Evolutionary conservation across 1,284 basidiomycete genomes (phyloP).

Genomic region (Limonomyces culmigenus): DNA sequence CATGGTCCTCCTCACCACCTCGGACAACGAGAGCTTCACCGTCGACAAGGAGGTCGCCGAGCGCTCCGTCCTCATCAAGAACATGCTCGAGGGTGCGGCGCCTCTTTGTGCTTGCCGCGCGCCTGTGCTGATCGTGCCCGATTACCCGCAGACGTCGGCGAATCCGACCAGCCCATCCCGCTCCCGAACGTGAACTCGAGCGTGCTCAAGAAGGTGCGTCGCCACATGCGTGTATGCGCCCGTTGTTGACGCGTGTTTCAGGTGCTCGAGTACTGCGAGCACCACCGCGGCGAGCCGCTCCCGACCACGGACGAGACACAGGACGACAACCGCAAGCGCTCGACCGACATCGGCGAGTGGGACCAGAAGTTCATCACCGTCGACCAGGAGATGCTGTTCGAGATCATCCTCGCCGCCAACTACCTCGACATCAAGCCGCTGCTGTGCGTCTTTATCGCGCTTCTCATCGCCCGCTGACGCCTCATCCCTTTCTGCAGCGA

Average conservation of each 20-base stretch:
- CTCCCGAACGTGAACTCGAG: constrained; percentile 93
- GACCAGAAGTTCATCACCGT: constrained; percentile 97
- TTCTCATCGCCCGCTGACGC: background rate
- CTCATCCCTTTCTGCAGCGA: constrained; percentile 37
- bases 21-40: constrained; percentile 90
- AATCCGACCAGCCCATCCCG: constrained; percentile 86
- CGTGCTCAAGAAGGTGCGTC: constrained; percentile 82
- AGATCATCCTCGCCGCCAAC: constrained; percentile 99
- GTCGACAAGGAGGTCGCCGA: constrained; percentile 93
- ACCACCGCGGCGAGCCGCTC: constrained; percentile 92
- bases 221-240: constrained; percentile 1
- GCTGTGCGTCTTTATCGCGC: constrained; percentile 40
- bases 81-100: constrained; percentile 89
- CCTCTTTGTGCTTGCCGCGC: constrained; percentile 2
- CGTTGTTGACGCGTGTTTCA: constrained; percentile 15
- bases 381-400: constrained; percentile 95
- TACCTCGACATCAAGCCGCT: constrained; percentile 99
- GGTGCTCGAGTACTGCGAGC: constrained; percentile 99
- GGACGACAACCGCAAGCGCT: constrained; percentile 93
- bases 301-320: constrained; percentile 76
- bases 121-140: constrained; percentile 3
- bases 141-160: constrained; percentile 64
- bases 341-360: constrained; percentile 97
- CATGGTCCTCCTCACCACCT: constrained; percentile 76
- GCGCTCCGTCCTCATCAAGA: constrained; percentile 93